A percentile compares a stretch with the other conserved stretches of the same genome.
Evolutionary conservation across 495 filamentous ascomycete species (phyloP).

Genomic region (Xylaria acuta): DNA sequence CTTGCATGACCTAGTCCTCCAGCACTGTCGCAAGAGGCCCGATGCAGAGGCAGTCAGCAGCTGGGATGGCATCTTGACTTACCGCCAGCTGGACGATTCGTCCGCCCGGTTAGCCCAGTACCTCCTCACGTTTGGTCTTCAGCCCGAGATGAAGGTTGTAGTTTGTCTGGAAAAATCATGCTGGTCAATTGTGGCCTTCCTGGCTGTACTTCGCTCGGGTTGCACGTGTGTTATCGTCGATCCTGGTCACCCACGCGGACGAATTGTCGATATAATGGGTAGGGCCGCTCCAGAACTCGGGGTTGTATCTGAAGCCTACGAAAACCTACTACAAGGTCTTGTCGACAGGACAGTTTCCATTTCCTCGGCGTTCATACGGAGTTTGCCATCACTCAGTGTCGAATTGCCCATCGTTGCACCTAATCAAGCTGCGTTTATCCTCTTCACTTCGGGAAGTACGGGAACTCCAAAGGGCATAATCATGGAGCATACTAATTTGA

Average conservation of each 20-base stretch:
- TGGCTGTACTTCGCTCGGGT: slow-evolving; percentile 47
- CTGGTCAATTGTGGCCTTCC: slow-evolving; percentile 48
- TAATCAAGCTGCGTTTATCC: not conserved
- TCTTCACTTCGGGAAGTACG: slow-evolving; percentile 52
- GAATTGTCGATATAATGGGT: too few species aligned
- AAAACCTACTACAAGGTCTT: too few species aligned
- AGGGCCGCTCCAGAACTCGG: too few species aligned
- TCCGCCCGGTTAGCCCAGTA: slow-evolving; percentile 41
- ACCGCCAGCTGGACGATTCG: slow-evolving; percentile 42
- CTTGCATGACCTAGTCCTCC: not conserved
- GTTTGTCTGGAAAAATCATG: slow-evolving; percentile 59
- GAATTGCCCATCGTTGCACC: not conserved
- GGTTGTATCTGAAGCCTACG: too few species aligned
- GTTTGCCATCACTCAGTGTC: too few species aligned
- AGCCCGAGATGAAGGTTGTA: slow-evolving; percentile 55
- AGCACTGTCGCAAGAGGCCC: not conserved
- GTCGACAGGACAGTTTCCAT: too few species aligned
- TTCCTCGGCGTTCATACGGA: too few species aligned
- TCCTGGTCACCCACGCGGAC: too few species aligned
- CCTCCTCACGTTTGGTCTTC: slow-evolving; percentile 44
- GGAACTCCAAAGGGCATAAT: slow-evolving; percentile 53
- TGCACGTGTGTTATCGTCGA: slow-evolving; percentile 38
- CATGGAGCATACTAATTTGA: slow-evolving; percentile 35
- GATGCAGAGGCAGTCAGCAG: slow-evolving; percentile 39
- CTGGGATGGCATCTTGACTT: slow-evolving; percentile 59